Base-by-base conservation (phyloP, 768 basidiomycete species). In the Hericium coralloides region DNA sequence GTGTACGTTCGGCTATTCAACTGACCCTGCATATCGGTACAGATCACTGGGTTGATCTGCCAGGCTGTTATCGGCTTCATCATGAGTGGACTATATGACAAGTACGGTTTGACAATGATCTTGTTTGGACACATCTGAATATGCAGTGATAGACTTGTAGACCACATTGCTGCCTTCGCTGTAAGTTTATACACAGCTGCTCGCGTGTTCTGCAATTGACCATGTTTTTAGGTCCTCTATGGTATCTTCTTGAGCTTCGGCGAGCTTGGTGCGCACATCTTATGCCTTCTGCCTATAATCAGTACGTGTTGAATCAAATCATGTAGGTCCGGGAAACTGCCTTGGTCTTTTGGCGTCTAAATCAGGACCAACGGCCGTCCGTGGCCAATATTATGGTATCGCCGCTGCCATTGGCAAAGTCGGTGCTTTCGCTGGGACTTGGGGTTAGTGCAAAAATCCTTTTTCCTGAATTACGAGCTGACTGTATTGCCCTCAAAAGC, bases 181-280 rank as follows among this genome's bases (percentile, higher is more conserved):
- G 85, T 50, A 17, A 23, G 49, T n/a, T 22, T 50, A 45, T 26
- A 15, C 25, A 36, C 25, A 12, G 12, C 26, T 26, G 22, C 20
- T n/a, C 20, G n/a, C 17, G 9, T 45, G 5, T 10, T 31, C 31
- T 31, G 31, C 31, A 31, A 31, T 31, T 31, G 17, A n/a, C 12
- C 43, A 14, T n/a, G 20, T n/a, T 31, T 31, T 17, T 31, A 50
- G 49, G 49, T 95, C 37, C 73, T 97, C 8, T 95, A 97, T 64
- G 95, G 94, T 14, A 82, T 97, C 51, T 97, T 97, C 80, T 67
- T 95, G 64, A 84, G 82, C 65, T 86, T 93, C 55, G 95, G 94
- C 49, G 94, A 95, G 72, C 73, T 92, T 25, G 91, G 89, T 77
- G 56, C 36, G 74, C 64, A 22, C 6, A 54, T 18, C 17, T 6